Base-by-base conservation (phyloP, 257 asterid species). In the Solanum corneliomulleri region DNA sequence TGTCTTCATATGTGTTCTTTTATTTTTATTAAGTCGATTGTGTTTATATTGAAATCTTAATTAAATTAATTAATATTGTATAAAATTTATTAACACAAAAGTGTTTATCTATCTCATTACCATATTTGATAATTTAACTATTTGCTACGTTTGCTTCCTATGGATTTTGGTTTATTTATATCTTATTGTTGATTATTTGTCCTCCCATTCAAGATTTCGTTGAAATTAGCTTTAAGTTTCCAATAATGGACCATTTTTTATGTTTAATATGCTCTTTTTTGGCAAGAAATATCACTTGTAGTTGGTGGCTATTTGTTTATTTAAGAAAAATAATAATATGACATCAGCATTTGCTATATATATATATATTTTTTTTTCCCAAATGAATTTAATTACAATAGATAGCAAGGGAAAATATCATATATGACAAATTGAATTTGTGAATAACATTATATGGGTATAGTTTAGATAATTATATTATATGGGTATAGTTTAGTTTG, bases 41-140 rank as follows among this genome's bases (percentile, higher is more conserved):
- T 8, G n/a, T 10, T 9, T 10, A 31, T 12, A 64, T 64, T n/a
- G 0, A 9, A 64, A 64, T 2, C 0, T 25, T 0, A 4, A 64
- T 64, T 64, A 25, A 11, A 25, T 25, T 2, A 25, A 64, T 64
- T 11, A 11, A 1, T 25, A 3, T 66, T 2, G 0, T 1, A 3
- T 12, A 5, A 27, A 0, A 13, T 27, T 1, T 27, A 66, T 13
- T 27, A 2, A 66, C 4, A 6, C 1, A 27, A 6, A 23, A 66
- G 0, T 11, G 1, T 66, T 12, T 37, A 6, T 37, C 39, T 35
- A 5, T 35, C 39, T 35, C 39, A 37, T 37, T 37, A 0, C 7
- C 7, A 37, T 5, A 37, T 37, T 5, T 37, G 1, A 35, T 70
- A 8, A 16, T 16, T 15, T 16, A 31, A 33, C 0, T 3, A 25